phyloP scores from a whole-genome alignment of 192 early-diverging fungal genomes.

The Geranomyces variabilis region DNA sequence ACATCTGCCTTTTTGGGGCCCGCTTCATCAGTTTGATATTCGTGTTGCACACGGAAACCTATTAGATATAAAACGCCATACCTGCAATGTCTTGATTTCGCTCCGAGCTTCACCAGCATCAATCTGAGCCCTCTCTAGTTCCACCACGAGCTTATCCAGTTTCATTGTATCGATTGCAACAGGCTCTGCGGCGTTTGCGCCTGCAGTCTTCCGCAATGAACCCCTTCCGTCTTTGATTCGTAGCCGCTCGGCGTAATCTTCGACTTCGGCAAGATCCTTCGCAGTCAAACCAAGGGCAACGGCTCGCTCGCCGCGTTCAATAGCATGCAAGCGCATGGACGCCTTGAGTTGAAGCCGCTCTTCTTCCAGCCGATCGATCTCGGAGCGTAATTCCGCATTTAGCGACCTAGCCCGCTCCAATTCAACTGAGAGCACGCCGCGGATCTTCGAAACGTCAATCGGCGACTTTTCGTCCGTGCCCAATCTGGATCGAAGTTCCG shows the following conservation, averaged over 20 bases:
- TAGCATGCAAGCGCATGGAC: slow-evolving; percentile 42
- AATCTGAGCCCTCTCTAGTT: slow-evolving; percentile 50
- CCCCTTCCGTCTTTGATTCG: slow-evolving; percentile 27
- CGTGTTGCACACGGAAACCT: too few relatives aligned
- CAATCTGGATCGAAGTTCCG: slow-evolving; percentile 35
- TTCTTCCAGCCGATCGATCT: slow-evolving; percentile 57
- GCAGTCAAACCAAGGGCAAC: slow-evolving; percentile 51
- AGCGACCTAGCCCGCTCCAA: slow-evolving; percentile 49
- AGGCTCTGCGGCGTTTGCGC: too few relatives aligned
- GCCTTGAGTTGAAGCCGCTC: slow-evolving; percentile 54
- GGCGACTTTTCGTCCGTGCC: slow-evolving; percentile 34
- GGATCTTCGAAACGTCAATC: slow-evolving; percentile 55
- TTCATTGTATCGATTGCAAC: slow-evolving; percentile 27
- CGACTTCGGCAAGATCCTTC: slow-evolving; percentile 49
- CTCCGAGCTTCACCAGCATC: slow-evolving; percentile 45
- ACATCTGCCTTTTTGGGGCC: slow-evolving; percentile 29
- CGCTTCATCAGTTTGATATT: too few relatives aligned
- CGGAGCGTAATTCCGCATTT: slow-evolving; percentile 43
- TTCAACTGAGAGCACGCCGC: slow-evolving; percentile 43
- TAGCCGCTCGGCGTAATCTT: slow-evolving; percentile 53
- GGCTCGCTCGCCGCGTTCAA: slow-evolving; percentile 48
- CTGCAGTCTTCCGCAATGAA: neutral
- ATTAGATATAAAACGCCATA: too few relatives aligned
- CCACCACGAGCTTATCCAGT: slow-evolving; percentile 47
- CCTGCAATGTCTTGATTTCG: slow-evolving; percentile 36